A percentile compares a stretch with the other conserved stretches of the same genome.
Conservation (phyloP, 495 filamentous ascomycete species). For the Aspergillus sparsus region DNA sequence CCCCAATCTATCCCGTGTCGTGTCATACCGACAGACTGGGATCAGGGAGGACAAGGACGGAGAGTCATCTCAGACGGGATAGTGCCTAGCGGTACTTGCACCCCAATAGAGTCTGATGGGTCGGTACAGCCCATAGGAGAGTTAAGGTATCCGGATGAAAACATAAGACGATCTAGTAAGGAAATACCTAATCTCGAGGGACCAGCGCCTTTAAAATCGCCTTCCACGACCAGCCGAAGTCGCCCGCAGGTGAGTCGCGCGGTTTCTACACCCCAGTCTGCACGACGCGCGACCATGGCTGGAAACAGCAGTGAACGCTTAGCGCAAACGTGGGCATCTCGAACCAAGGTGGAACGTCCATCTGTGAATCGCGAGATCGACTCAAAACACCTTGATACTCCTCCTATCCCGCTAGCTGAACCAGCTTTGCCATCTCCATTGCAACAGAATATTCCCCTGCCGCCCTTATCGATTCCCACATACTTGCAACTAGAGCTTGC, state of each 20-base stretch:
- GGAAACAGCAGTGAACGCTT: constrained; percentile 35
- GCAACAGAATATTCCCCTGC: constrained; percentile 71
- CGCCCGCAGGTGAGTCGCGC: constrained; percentile 39
- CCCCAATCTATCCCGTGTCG: constrained; percentile 53
- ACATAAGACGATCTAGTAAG: constrained; percentile 29
- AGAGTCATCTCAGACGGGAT: constrained; percentile 31
- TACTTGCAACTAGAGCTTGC: constrained; percentile 87
- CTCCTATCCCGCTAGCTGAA: constrained; percentile 35
- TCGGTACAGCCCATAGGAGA: constrained; percentile 24
- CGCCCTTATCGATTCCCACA: constrained; percentile 83
- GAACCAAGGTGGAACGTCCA: constrained; percentile 37
- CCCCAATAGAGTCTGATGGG: constrained; percentile 21
- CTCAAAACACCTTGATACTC: constrained; percentile 30
- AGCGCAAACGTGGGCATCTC: constrained; percentile 42
- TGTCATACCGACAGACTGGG: constrained; percentile 28
- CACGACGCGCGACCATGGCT: constrained; percentile 27
- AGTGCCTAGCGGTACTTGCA: constrained; percentile 6
- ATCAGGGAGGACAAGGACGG: constrained; percentile 18
- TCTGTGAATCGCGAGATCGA: constrained; percentile 44
- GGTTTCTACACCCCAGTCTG: constrained; percentile 39
- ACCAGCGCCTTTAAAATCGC: constrained; percentile 27
- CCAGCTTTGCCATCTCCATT: constrained; percentile 62
- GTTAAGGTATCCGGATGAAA: constrained; percentile 19
- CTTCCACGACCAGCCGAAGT: constrained; percentile 27
- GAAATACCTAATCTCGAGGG: constrained; percentile 31